Evolutionary conservation across 2,329 filamentous ascomycete species (phyloP).

Genomic region (Colletotrichum tabaci): DNA sequence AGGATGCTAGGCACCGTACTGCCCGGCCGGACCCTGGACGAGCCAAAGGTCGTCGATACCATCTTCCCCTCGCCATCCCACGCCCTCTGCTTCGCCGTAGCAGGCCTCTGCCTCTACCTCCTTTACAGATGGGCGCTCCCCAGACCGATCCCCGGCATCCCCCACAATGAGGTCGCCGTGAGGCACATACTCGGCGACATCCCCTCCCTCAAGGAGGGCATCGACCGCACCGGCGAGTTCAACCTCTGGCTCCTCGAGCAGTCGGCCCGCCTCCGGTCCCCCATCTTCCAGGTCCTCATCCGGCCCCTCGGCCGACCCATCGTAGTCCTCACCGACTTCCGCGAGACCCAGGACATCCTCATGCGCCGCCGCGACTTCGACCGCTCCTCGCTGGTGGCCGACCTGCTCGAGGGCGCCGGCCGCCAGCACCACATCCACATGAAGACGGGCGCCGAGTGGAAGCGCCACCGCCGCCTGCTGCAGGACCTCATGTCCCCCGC

Average conservation of each 20-base stretch:
- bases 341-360: slow-evolving; percentile 58
- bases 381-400: slow-evolving; percentile 46
- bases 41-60: not conserved
- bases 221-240: slow-evolving; percentile 46
- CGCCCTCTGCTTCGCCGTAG: not conserved
- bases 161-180: slow-evolving; percentile 57
- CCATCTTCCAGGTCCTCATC: slow-evolving; percentile 64
- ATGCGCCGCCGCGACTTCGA: slow-evolving; percentile 63
- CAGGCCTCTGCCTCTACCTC: slow-evolving; percentile 1
- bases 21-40: slow-evolving; percentile 1
- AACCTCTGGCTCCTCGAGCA: slow-evolving; percentile 31
- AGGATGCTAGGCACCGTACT: slow-evolving; percentile 17
- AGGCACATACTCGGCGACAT: slow-evolving; percentile 58
- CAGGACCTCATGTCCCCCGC: slow-evolving; percentile 55
- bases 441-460: slow-evolving; percentile 51
- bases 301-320: slow-evolving; percentile 58
- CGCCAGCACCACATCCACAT: slow-evolving; percentile 52
- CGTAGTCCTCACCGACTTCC: slow-evolving; percentile 58
- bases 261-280: slow-evolving; percentile 52
- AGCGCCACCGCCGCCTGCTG: slow-evolving; percentile 52
- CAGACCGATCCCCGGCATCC: slow-evolving; percentile 61
- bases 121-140: slow-evolving; percentile 50
- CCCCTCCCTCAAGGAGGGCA: slow-evolving; percentile 55
- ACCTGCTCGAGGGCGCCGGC: slow-evolving; percentile 51
- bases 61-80: not conserved